Conservation (phyloP, 257 asterid genomes). For the Knoxia roxburghii region DNA sequence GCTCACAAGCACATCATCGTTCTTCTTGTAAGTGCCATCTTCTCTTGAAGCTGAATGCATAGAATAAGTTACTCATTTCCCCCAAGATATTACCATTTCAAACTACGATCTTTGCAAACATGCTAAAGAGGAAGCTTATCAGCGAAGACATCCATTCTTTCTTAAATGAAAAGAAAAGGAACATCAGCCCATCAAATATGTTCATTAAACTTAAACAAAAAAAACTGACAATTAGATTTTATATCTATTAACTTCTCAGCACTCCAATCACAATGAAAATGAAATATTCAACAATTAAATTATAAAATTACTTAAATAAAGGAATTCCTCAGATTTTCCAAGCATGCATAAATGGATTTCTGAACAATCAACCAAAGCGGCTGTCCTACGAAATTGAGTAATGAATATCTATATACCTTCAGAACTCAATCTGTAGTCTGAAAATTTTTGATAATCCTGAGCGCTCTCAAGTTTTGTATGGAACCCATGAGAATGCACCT, state of each 20-base stretch:
- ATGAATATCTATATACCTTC: slow-evolving; percentile 33
- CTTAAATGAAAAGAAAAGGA: background rate
- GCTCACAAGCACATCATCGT: slow-evolving; percentile 26
- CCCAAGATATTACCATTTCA: background rate
- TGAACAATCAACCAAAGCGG: background rate
- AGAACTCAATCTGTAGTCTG: slow-evolving; percentile 36
- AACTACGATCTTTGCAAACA: background rate
- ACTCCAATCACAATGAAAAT: background rate
- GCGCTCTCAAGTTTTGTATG: slow-evolving; percentile 31
- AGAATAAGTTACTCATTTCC: background rate
- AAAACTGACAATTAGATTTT: background rate
- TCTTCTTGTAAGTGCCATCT: slow-evolving; percentile 27
- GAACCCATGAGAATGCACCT: slow-evolving; percentile 23
- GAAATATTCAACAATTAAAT: background rate
- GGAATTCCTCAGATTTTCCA: background rate
- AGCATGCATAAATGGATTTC: no score
- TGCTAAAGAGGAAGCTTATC: background rate
- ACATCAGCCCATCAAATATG: background rate
- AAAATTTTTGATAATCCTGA: slow-evolving; percentile 30
- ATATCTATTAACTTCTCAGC: background rate
- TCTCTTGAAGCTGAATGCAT: slow-evolving; percentile 38
- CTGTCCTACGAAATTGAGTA: background rate
- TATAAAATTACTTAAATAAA: background rate
- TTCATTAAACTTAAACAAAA: background rate
- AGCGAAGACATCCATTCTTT: background rate